Conservation (phyloP, 2,329 filamentous ascomycete species). For the Colletotrichum noveboracense region DNA sequence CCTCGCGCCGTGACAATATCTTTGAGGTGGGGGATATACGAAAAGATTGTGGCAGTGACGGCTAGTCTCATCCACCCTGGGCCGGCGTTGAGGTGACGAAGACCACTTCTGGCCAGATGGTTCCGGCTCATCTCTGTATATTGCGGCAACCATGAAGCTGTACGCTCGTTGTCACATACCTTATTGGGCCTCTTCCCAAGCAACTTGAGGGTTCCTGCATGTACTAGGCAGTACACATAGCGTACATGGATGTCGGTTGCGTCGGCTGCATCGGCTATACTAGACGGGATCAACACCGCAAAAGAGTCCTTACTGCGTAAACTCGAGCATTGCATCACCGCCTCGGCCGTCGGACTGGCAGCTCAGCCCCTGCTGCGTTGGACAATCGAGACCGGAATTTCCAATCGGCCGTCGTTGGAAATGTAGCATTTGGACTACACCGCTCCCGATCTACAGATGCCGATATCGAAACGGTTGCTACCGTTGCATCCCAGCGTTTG, state of each 20-base stretch:
- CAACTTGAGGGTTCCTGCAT: neutral
- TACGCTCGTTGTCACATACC: neutral
- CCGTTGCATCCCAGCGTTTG: neutral
- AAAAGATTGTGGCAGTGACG: slow-evolving; percentile 5
- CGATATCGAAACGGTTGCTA: neutral
- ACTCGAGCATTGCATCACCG: neutral
- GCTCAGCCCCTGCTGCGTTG: neutral
- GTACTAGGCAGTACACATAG: neutral
- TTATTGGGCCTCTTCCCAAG: neutral
- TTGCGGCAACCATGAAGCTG: neutral
- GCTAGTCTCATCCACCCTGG: neutral
- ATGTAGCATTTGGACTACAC: neutral
- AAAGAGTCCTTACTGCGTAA: neutral
- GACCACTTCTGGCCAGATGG: neutral
- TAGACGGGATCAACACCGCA: neutral
- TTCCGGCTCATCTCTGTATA: neutral
- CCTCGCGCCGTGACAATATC: neutral
- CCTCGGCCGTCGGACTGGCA: neutral
- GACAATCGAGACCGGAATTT: neutral
- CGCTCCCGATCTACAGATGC: neutral
- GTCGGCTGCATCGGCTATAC: neutral
- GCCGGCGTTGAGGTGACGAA: neutral
- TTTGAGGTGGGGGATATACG: neutral
- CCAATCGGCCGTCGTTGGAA: neutral
- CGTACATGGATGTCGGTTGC: neutral